phyloP scores from a whole-genome alignment of 1,284 basidiomycete species.

The Xerocomus nothofagi region DNA sequence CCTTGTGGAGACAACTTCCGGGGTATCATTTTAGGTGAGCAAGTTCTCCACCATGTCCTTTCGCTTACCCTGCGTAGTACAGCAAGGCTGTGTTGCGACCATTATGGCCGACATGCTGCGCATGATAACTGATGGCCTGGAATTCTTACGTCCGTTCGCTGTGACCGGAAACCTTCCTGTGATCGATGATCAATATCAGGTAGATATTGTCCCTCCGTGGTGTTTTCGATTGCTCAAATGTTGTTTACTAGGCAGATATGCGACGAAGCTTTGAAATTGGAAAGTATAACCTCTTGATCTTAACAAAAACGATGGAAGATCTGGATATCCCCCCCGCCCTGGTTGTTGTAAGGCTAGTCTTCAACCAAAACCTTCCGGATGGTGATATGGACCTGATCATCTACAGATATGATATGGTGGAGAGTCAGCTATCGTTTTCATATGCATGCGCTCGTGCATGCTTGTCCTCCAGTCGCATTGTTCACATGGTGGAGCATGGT shows the following conservation, averaged over 20 bases:
- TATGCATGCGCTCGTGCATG: constrained; percentile 48
- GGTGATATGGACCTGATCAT: constrained; percentile 12
- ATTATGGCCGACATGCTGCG: constrained; percentile 49
- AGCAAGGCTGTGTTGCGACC: constrained; percentile 43
- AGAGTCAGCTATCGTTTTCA: constrained; percentile 59
- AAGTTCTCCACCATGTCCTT: constrained; percentile 10
- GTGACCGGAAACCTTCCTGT: constrained; percentile 27
- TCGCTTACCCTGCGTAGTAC: constrained; percentile 39
- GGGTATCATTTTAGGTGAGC: constrained; percentile 62
- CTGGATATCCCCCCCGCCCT: constrained; percentile 54
- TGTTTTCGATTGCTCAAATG: constrained; percentile 10
- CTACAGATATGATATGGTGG: constrained; percentile 58
- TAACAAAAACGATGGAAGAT: constrained; percentile 58
- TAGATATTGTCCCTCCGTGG: constrained; percentile 17
- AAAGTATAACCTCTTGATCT: constrained; percentile 59
- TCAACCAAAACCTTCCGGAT: neutral
- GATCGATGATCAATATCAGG: constrained; percentile 32
- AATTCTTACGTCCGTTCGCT: constrained; percentile 43
- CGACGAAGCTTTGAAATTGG: constrained; percentile 52
- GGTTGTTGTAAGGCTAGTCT: constrained; percentile 57
- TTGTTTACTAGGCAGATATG: constrained; percentile 29
- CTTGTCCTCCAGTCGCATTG: constrained; percentile 49
- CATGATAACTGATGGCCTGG: constrained; percentile 42
- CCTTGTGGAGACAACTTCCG: constrained; percentile 56
- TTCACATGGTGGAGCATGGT: constrained; percentile 63